Percentiles rank a stretch among this genome's conserved stretches.
These are phyloP conservation scores for Nemania diffusa DNA, from an alignment of 2,329 filamentous ascomycete species.

Conservation along the genomic window DNA sequence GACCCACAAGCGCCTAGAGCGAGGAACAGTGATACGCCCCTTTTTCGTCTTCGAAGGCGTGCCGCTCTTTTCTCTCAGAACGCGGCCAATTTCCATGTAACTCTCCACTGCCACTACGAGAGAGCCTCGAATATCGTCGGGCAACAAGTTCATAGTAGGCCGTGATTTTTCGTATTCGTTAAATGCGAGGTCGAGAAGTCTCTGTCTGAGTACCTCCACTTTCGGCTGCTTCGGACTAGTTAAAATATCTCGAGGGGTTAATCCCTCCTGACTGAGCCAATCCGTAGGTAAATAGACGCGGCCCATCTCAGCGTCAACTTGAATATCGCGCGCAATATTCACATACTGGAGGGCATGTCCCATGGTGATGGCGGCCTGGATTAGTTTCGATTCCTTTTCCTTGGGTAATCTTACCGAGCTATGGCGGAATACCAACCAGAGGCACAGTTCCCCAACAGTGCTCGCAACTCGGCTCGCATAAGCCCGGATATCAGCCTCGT, in stretches of 20 bases:
- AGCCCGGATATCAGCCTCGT: conserved; percentile 66
- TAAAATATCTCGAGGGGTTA: conserved; percentile 66
- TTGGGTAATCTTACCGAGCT: conserved; percentile 48
- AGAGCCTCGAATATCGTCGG: conserved; percentile 67
- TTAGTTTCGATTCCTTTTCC: conserved; percentile 55
- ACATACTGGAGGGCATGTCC: conserved; percentile 80
- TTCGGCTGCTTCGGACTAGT: conserved; percentile 58
- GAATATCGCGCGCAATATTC: conserved; percentile 80
- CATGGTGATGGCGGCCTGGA: conserved; percentile 71
- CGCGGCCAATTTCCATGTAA: conserved; percentile 79
- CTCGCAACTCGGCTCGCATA: conserved; percentile 77
- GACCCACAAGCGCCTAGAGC: conserved; percentile 47
- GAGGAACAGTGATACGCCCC: conserved; percentile 47
- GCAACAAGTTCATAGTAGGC: conserved; percentile 69
- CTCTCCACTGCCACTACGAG: conserved; percentile 77
- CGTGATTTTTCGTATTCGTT: conserved; percentile 65
- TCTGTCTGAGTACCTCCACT: conserved; percentile 62
- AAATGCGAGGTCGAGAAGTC: conserved; percentile 70
- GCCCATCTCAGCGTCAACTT: conserved; percentile 70
- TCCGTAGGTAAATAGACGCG: conserved; percentile 74
- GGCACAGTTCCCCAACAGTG: conserved; percentile 75
- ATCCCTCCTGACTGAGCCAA: conserved; percentile 69
- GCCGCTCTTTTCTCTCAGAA: conserved; percentile 57
- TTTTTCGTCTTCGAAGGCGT: conserved; percentile 39
- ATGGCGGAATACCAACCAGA: conserved; percentile 73